Evolutionary conservation across 2,329 filamentous ascomycete species (phyloP), one percentile per base, ranked within the genome.

Genomic region (Colletotrichum sp.): DNA sequence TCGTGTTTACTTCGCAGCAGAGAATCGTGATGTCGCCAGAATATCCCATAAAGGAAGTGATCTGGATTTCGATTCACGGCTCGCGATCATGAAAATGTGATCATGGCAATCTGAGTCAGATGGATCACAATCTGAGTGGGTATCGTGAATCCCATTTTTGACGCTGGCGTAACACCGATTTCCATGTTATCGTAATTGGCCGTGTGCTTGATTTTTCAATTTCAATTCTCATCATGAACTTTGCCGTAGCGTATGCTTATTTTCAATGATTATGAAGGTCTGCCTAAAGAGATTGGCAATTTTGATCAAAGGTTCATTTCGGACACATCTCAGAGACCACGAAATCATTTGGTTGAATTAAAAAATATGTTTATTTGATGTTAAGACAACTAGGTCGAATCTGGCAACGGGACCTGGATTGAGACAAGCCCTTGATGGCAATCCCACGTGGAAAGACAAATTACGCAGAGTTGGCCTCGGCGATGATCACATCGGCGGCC

Each of bases 401-500:
- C 62, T 44, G 69, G 30, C 15, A 60, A 30, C 28, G 15, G 22
- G 24, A 30, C 24, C 59, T 62, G 28, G 71, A 32, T 39, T 26
- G 24, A 32, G 32, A 12, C 32, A 6, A 15, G 22, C 5, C 24
- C 59, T 34, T 6, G 26, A 22, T 22, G 9, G 28, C 16, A 26
- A 28, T 30, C 3, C 1, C 26, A 18, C 18, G 5, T 6, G 0
- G 8, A 59, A 62, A 18, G 1, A n/a, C 18, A 22, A 62, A 62
- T 70, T 26, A 66, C 16, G 57, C 24, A 10, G 28, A 59, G 60
- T 79, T 71, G 1, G 78, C 77, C 1, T 75, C 80, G 16, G 78
- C 67, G n/a, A 82, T 89, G 1, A 83, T 83, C 0, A 80, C 77
- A 36, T 82, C 79, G 13, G 80, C 81, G 1, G 92, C 92, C 85